phyloP scores from a whole-genome alignment of 768 basidiomycete genomes.

The Ramaria rubella region DNA sequence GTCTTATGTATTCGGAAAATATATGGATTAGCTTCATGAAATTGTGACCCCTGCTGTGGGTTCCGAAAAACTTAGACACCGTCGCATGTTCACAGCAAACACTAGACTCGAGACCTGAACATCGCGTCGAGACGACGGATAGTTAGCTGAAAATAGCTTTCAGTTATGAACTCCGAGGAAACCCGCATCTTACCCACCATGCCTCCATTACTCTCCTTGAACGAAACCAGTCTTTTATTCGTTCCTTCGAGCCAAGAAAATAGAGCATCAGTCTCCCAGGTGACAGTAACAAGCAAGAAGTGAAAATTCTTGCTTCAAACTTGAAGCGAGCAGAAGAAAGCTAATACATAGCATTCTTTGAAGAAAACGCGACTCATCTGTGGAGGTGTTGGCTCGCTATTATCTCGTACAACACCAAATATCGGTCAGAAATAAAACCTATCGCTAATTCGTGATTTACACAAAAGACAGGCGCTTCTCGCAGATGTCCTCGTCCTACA shows the following conservation, averaged over 20 bases:
- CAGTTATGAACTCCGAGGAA: too few species aligned
- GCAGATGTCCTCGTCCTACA: not conserved
- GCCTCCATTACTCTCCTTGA: not conserved
- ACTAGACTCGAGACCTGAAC: too few species aligned
- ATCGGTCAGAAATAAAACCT: not conserved
- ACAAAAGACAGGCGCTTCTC: not conserved
- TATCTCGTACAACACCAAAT: not conserved
- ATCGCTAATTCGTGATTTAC: not conserved
- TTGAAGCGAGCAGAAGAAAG: not conserved
- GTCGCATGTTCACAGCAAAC: too few species aligned
- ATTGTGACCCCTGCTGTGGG: too few species aligned
- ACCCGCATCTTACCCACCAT: too few species aligned
- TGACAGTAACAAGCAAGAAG: not conserved
- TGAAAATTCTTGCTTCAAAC: not conserved
- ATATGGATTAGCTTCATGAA: too few species aligned
- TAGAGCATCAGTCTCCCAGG: not conserved
- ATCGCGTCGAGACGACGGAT: too few species aligned
- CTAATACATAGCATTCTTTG: not conserved
- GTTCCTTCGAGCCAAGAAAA: not conserved
- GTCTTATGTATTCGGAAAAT: too few species aligned
- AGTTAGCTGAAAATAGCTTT: too few species aligned
- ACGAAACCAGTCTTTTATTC: not conserved
- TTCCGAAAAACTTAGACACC: too few species aligned
- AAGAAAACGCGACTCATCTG: not conserved
- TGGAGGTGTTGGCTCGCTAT: not conserved